Evolutionary conservation across 208 protist species (phyloP).

Genomic region (Trypanosoma congolense): DNA sequence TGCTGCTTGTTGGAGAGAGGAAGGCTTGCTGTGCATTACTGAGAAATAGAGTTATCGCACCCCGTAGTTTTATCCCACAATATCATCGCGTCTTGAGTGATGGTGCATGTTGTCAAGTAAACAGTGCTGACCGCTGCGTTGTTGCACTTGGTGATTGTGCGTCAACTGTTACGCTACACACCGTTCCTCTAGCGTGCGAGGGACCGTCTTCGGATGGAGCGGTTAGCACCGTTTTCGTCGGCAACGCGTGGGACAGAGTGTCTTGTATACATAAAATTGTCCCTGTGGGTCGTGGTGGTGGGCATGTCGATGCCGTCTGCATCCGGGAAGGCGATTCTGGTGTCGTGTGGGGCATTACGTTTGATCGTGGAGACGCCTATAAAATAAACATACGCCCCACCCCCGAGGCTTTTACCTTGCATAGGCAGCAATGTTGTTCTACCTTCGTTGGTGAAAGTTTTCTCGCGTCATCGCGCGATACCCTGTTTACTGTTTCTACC

Average conservation of each 20-base stretch:
- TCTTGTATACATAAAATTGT: slow-evolving; percentile 4
- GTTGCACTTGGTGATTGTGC: slow-evolving; percentile 11
- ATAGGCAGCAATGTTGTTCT: background rate
- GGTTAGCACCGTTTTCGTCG: slow-evolving; percentile 18
- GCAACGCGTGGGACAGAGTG: slow-evolving; percentile 7
- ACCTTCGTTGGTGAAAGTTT: background rate
- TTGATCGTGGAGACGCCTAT: slow-evolving; percentile 10
- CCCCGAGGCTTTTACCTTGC: background rate
- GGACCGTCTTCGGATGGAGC: background rate
- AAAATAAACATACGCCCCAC: slow-evolving; percentile 4
- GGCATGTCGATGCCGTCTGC: slow-evolving; percentile 13
- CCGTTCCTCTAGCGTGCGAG: background rate
- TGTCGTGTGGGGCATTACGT: slow-evolving; percentile 11
- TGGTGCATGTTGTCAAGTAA: slow-evolving; percentile 4
- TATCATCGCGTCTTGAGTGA: slow-evolving; percentile 18
- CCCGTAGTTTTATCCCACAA: slow-evolving; percentile 17
- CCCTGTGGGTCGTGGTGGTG: slow-evolving; percentile 6
- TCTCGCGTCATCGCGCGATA: background rate
- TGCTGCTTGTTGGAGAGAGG: slow-evolving; percentile 20
- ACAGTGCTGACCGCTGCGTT: background rate
- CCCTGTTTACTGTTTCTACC: slow-evolving; percentile 5
- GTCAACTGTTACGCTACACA: slow-evolving; percentile 19
- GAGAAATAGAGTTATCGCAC: background rate
- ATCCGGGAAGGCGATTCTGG: slow-evolving; percentile 8
- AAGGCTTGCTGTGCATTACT: slow-evolving; percentile 13